Base-by-base conservation (phyloP, 176 grass and related monocot species). In the Juncus inflexus region DNA sequence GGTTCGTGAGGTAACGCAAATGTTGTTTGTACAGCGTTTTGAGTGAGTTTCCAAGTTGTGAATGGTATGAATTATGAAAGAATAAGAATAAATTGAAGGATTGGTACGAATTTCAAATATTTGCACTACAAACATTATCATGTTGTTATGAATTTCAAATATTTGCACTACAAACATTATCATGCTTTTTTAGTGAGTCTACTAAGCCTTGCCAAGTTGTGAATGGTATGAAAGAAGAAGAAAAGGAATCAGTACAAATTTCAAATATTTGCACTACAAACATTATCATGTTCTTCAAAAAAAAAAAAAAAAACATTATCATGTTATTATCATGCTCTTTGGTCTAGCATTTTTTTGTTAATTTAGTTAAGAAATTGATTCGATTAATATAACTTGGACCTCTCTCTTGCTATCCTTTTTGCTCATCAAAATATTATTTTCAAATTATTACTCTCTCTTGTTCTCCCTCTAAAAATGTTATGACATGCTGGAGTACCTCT, bases 1-100 rank as follows among this genome's bases (percentile, higher is more conserved):
- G 39, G 64, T 91, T 96, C 14, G n/a, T n/a, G n/a, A 96, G 84
- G 66, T 88, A 96, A 78, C 91, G 91, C 65, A 91, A 81, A 52
- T 84, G 87, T 47, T 91, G 87, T 41, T 73, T 35, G 63, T 97
- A 86, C 55, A 96, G 65, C 50, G 65, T 74, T 74, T 96, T 96
- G 65, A 96, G 15, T 5, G 82, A 91, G 73, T 83, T 74, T 61
- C 87, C 92, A 91, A 50, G 85, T 84, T 76, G 77, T 89, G 71
- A 77, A 86, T 75, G 80, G 80, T 69, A 99, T 77, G 19, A 28
- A 28, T 28, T 28, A 28, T 28, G 43, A 79, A 64, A 9, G 43
- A 28, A 56, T 82, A 99, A 51, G 61, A 43, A 15, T 16, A 14
- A 37, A 79, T 70, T 72, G 83, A 36, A 79, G 88, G 88, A 71